phyloP scores from a whole-genome alignment of 1,139 yeast species.

The Geotrichum carabidarum region DNA sequence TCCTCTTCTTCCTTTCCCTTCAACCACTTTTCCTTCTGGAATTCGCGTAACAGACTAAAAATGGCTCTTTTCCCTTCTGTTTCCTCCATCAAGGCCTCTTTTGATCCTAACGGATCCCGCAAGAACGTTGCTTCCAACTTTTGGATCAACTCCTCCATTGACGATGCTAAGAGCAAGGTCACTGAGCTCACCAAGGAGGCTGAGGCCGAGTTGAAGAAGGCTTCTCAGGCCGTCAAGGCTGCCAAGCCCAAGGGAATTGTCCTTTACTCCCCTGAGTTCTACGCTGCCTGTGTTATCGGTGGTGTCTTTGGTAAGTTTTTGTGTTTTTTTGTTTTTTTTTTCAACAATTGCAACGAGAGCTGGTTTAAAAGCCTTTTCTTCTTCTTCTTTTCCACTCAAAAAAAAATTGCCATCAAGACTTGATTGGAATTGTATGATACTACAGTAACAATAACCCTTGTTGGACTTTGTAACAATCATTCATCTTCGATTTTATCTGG shows the following conservation, averaged over 20 bases:
- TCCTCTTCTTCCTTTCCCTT: slow-evolving; percentile 17
- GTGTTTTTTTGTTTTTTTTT: neutral
- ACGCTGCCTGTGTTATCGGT: slow-evolving; percentile 78
- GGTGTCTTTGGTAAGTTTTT: slow-evolving; percentile 57
- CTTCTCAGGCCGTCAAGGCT: slow-evolving; percentile 34
- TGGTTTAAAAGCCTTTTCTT: too few relatives aligned
- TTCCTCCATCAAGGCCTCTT: slow-evolving; percentile 37
- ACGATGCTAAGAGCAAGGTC: slow-evolving; percentile 33
- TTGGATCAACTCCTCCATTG: slow-evolving; percentile 37
- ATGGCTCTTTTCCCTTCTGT: slow-evolving; percentile 42
- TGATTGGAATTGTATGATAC: too few relatives aligned
- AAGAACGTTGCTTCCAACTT: slow-evolving; percentile 24
- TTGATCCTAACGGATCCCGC: slow-evolving; percentile 37
- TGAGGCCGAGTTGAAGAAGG: slow-evolving; percentile 36
- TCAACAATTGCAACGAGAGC: too few relatives aligned
- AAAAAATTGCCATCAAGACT: too few relatives aligned
- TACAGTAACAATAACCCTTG: neutral
- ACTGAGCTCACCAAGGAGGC: slow-evolving; percentile 28
- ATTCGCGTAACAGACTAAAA: slow-evolving; percentile 12
- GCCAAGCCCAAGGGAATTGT: slow-evolving; percentile 37
- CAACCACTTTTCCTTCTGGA: slow-evolving; percentile 7
- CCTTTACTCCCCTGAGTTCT: slow-evolving; percentile 66
- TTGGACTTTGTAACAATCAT: slow-evolving; percentile 4
- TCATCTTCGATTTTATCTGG: neutral
- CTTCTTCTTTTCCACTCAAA: too few relatives aligned